phyloP scores from a whole-genome alignment of 306 rosid species.

The Vachellia pachyceras region DNA sequence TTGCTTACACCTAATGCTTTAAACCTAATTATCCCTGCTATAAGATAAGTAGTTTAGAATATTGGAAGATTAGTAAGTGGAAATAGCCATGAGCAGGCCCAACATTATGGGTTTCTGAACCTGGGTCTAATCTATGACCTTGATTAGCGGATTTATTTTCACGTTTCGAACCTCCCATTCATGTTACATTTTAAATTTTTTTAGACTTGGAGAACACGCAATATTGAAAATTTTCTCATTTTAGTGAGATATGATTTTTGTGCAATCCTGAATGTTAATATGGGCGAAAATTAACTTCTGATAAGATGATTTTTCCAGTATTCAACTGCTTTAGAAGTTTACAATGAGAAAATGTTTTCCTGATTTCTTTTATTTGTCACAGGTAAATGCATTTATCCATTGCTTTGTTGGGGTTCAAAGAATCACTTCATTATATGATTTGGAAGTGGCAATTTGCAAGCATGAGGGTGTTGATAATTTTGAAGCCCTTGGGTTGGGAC shows the following conservation, averaged over 20 bases:
- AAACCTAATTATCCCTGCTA: not conserved
- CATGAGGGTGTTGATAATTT: constrained; percentile 71
- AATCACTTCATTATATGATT: constrained; percentile 73
- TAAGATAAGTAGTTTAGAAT: not conserved
- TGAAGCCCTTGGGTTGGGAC: constrained; percentile 82
- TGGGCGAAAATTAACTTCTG: not conserved
- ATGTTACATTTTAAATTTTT: not conserved
- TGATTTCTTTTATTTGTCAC: constrained; percentile 38
- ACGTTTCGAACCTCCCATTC: not conserved
- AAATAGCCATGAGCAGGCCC: constrained; percentile 29
- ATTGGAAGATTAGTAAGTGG: constrained; percentile 30
- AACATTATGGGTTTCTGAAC: constrained; percentile 22
- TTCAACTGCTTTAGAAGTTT: not conserved
- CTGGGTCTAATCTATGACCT: not conserved
- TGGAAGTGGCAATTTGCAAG: constrained; percentile 79
- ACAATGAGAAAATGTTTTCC: not conserved
- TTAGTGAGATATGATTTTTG: not conserved
- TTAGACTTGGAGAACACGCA: not conserved
- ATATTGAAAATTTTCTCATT: not conserved
- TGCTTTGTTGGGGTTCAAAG: constrained; percentile 86
- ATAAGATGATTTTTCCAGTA: not conserved
- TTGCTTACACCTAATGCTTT: not conserved
- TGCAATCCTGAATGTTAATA: not conserved
- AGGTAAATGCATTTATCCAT: constrained; percentile 90
- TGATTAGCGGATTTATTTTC: not conserved